A percentile compares a stretch with the other conserved stretches of the same genome.
These are phyloP conservation scores for Penicillium maclennaniae DNA, from an alignment of 495 filamentous ascomycete genomes.

Conservation along the genomic window DNA sequence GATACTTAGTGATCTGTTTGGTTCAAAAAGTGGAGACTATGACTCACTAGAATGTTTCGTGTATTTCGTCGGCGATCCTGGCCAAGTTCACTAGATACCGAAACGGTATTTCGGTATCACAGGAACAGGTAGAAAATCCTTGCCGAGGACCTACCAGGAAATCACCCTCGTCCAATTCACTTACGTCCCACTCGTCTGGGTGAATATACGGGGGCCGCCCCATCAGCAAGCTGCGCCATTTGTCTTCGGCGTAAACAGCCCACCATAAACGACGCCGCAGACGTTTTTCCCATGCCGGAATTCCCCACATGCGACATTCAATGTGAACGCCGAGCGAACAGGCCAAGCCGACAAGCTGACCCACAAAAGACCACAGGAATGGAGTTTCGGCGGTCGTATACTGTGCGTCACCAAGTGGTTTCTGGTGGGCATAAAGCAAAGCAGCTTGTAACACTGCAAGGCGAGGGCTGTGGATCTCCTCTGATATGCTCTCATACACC, in stretches of 20 bases:
- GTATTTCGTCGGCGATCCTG: conserved; percentile 30
- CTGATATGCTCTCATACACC: conserved; percentile 27
- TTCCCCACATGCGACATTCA: conserved; percentile 83
- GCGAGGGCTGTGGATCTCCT: conserved; percentile 36
- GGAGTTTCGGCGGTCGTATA: conserved; percentile 28
- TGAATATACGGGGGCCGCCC: conserved; percentile 81
- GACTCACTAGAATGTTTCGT: conserved; percentile 33
- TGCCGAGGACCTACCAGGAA: conserved; percentile 43
- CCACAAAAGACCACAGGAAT: conserved; percentile 37
- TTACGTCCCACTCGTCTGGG: conserved; percentile 77
- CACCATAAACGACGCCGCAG: conserved; percentile 81
- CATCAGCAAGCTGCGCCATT: conserved; percentile 85
- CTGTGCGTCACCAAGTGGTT: conserved; percentile 17
- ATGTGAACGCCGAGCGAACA: conserved; percentile 70
- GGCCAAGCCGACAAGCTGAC: conserved; percentile 31
- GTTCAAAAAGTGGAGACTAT: too few species aligned
- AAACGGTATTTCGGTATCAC: conserved; percentile 24
- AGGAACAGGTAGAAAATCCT: conserved; percentile 21
- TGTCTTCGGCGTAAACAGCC: conserved; percentile 91
- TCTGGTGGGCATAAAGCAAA: conserved; percentile 31
- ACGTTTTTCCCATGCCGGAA: conserved; percentile 81
- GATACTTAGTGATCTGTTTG: too few species aligned
- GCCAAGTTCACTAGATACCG: conserved; percentile 27
- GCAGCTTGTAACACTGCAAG: conserved; percentile 34
- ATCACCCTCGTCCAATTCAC: conserved; percentile 61